Evolutionary conservation across 768 basidiomycete genomes (phyloP).

Genomic region (Ephemerocybe angulata): DNA sequence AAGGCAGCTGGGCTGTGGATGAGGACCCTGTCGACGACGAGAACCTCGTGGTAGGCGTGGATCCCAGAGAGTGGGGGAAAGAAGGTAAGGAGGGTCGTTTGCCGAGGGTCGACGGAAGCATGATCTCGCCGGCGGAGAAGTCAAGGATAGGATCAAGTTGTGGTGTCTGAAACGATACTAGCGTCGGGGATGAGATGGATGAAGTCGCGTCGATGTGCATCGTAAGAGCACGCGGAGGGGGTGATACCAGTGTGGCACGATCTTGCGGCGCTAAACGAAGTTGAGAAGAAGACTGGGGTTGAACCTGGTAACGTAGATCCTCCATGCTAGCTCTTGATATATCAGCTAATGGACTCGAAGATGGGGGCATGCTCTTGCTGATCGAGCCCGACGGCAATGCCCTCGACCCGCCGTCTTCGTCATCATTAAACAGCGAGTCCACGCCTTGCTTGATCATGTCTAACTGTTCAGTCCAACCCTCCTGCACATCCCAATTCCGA

Average conservation of each 20-base stretch:
- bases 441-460: conserved; percentile 63
- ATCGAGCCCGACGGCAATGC: neutral
- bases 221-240: conserved; percentile 71
- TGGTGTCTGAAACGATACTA: neutral
- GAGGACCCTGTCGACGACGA: conserved; percentile 4
- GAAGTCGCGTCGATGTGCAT: conserved; percentile 62
- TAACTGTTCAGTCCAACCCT: conserved; percentile 65
- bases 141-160: conserved; percentile 19
- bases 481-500: conserved; percentile 40
- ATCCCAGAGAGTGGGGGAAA: conserved; percentile 17
- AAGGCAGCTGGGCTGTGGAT: neutral
- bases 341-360: conserved; percentile 1
- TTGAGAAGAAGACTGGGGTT: conserved; percentile 11
- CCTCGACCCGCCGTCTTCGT: conserved; percentile 19
- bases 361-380: neutral
- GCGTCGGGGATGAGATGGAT: neutral
- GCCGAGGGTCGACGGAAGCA: conserved; percentile 70
- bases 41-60: conserved; percentile 26
- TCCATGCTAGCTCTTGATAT: neutral
- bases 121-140: conserved; percentile 34
- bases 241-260: conserved; percentile 54
- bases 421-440: conserved; percentile 48
- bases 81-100: conserved; percentile 38
- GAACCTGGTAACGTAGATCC: neutral
- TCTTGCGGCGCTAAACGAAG: conserved; percentile 46